Evolutionary conservation across 2,329 filamentous ascomycete species (phyloP).

Genomic region (Aspergillus awamori): DNA sequence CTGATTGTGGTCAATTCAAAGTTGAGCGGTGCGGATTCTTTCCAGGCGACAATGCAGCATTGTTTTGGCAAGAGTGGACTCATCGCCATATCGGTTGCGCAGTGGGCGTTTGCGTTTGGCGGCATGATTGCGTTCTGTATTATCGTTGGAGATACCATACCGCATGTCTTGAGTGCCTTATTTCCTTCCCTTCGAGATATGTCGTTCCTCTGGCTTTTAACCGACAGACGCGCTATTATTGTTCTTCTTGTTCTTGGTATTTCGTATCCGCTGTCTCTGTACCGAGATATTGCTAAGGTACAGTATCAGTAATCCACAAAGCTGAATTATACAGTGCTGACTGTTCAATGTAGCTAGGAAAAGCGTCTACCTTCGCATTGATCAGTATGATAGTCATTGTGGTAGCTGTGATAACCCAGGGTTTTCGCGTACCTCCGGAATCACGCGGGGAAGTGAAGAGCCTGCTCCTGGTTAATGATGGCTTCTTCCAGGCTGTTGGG

Average conservation of each 20-base stretch:
- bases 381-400: constrained; percentile 93
- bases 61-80: constrained; percentile 89
- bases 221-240: constrained; percentile 80
- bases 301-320: constrained; percentile 29
- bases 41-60: constrained; percentile 92
- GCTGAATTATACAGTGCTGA: constrained; percentile 31
- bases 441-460: constrained; percentile 71
- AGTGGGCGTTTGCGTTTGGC: constrained; percentile 98
- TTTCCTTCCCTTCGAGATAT: constrained; percentile 74
- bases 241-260: constrained; percentile 82
- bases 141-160: constrained; percentile 95
- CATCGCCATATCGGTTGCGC: constrained; percentile 85
- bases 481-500: constrained; percentile 93
- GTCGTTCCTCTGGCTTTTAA: constrained; percentile 79
- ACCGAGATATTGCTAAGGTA: constrained; percentile 96
- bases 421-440: constrained; percentile 71
- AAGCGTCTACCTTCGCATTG: constrained; percentile 90
- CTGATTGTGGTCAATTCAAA: constrained; percentile 98
- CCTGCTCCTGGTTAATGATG: constrained; percentile 76
- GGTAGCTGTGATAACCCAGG: constrained; percentile 82
- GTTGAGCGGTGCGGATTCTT: constrained; percentile 87
- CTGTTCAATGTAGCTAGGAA: constrained; percentile 69
- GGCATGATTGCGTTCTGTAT: constrained; percentile 99
- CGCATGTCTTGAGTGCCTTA: constrained; percentile 79
- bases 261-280: constrained; percentile 88